Conservation (phyloP, 805 yeast species). For the Pichia exigua region DNA sequence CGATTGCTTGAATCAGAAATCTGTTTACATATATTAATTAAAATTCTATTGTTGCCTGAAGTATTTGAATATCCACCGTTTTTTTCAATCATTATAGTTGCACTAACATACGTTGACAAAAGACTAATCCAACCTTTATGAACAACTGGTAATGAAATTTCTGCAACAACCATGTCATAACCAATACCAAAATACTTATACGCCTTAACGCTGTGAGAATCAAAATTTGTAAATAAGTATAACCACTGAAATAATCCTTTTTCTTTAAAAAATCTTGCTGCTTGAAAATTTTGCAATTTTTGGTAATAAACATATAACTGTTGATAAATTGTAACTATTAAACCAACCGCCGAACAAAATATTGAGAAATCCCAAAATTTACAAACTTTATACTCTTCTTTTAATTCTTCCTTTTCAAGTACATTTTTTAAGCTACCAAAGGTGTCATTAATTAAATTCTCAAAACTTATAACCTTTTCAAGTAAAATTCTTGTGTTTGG, state of each 20-base stretch:
- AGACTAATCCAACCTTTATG: conserved; percentile 28
- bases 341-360: conserved; percentile 24
- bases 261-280: conserved; percentile 32
- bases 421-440: conserved; percentile 27
- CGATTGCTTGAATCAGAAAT: conserved; percentile 32
- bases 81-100: not conserved
- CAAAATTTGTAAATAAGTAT: conserved; percentile 31
- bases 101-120: conserved; percentile 16
- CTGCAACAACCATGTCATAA: conserved; percentile 33
- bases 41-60: not conserved
- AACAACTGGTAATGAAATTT: conserved; percentile 29
- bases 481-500: conserved; percentile 34
- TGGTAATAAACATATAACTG: conserved; percentile 38
- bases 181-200: conserved; percentile 27
- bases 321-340: conserved; percentile 33
- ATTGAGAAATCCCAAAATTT: conserved; percentile 18
- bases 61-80: not conserved
- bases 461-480: conserved; percentile 30
- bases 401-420: conserved; percentile 17
- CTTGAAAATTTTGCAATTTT: conserved; percentile 22
- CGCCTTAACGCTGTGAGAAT: not conserved
- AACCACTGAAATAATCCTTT: conserved; percentile 26
- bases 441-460: conserved; percentile 23
- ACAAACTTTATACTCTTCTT: conserved; percentile 16
- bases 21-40: not conserved